These are phyloP conservation scores for Prunus dulcis DNA, from an alignment of 306 rosid species.

Conservation along the genomic window DNA sequence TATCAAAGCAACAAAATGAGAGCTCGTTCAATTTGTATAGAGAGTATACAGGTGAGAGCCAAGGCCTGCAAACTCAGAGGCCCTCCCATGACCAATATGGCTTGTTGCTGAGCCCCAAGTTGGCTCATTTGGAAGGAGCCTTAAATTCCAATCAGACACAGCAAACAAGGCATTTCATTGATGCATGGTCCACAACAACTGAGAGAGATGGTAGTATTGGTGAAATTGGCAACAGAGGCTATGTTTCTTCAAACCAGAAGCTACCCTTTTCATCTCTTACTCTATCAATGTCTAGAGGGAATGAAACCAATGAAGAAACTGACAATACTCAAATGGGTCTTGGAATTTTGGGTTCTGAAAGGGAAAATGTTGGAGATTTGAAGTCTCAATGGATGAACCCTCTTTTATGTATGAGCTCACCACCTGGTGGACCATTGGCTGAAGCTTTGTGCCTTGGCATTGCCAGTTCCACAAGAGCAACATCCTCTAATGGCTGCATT, in stretches of 20 bases:
- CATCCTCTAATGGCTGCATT: constrained; percentile 2
- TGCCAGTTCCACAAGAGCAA: constrained; percentile 15
- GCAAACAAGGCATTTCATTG: constrained; percentile 31
- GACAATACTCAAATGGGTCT: constrained; percentile 14
- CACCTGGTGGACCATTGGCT: constrained; percentile 41
- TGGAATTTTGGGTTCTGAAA: constrained; percentile 6
- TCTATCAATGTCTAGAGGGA: constrained; percentile 24
- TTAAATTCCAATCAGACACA: constrained; percentile 2
- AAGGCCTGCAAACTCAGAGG: not conserved
- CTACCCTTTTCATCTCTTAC: constrained; percentile 26
- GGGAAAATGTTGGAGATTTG: constrained; percentile 14
- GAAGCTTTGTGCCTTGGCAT: constrained; percentile 42
- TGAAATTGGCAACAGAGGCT: constrained; percentile 1
- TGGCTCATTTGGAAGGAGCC: not conserved
- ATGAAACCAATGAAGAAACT: not conserved
- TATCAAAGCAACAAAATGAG: not conserved
- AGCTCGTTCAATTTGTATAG: not conserved
- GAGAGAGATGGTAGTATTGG: constrained; percentile 8
- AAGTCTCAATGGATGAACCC: constrained; percentile 28
- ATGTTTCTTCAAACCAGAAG: constrained; percentile 18
- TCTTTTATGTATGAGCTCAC: constrained; percentile 25
- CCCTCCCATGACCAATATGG: too few species aligned
- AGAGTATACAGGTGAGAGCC: not conserved
- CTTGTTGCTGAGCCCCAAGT: too few species aligned
- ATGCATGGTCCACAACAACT: constrained; percentile 25